phyloP scores from a whole-genome alignment of 2,329 filamentous ascomycete genomes.

The Colletotrichum brevisporum region DNA sequence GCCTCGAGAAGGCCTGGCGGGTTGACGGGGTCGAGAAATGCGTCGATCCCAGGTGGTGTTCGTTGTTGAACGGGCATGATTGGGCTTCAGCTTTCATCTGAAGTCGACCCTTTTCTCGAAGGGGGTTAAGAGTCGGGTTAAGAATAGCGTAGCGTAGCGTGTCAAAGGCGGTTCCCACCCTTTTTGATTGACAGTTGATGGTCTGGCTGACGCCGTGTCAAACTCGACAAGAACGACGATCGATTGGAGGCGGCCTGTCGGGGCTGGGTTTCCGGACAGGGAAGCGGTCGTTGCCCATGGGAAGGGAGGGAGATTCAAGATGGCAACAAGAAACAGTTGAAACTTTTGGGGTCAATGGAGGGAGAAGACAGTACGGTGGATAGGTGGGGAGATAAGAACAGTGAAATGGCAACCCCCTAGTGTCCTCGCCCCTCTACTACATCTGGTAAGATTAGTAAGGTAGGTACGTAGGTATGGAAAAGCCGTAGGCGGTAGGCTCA shows the following conservation, averaged over 20 bases:
- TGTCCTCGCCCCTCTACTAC: too few species aligned
- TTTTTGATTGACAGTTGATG: slow-evolving; percentile 8
- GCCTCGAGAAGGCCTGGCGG: slow-evolving; percentile 1
- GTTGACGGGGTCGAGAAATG: slow-evolving; percentile 1
- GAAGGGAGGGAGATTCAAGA: background rate
- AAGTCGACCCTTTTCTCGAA: slow-evolving; percentile 30
- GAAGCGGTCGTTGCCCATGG: background rate
- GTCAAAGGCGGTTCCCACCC: slow-evolving; percentile 16
- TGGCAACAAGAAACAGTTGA: background rate
- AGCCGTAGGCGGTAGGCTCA: too few species aligned
- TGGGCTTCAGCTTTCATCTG: slow-evolving; percentile 29
- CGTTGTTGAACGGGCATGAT: slow-evolving; percentile 2
- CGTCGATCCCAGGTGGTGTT: slow-evolving; percentile 18
- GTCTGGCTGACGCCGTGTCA: slow-evolving; percentile 17
- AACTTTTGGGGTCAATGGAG: background rate
- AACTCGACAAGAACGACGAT: background rate
- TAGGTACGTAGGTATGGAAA: too few species aligned
- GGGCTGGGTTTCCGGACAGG: background rate
- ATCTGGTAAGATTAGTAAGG: too few species aligned
- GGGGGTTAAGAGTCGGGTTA: slow-evolving; percentile 5
- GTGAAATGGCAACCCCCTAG: background rate
- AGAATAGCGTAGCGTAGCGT: slow-evolving; percentile 26
- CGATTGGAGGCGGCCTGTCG: background rate
- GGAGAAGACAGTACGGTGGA: background rate
- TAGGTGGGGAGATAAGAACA: background rate